Percentiles rank a stretch among this genome's conserved stretches.
These are phyloP conservation scores for Penicillium sp. DNA, from an alignment of 2,329 filamentous ascomycete genomes.

Conservation along the genomic window DNA sequence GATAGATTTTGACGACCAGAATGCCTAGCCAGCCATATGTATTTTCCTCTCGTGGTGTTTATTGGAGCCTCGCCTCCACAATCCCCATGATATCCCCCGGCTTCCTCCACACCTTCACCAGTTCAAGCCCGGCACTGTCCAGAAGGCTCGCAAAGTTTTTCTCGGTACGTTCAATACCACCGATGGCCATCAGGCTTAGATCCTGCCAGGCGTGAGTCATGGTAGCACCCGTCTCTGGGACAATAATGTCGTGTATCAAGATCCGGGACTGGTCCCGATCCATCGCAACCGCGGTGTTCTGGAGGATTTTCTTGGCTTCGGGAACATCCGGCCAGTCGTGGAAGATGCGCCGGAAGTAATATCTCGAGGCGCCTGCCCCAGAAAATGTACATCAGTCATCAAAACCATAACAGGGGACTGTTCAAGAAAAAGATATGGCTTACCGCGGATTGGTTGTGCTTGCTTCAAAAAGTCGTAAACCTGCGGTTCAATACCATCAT, in stretches of 20 bases:
- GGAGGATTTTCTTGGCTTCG: slow-evolving; percentile 19
- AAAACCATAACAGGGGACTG: background rate
- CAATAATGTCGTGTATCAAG: slow-evolving; percentile 29
- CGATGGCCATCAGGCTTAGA: slow-evolving; percentile 26
- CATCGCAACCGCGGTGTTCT: slow-evolving; percentile 23
- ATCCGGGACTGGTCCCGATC: slow-evolving; percentile 17
- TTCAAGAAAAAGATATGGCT: background rate
- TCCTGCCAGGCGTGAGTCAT: slow-evolving; percentile 26
- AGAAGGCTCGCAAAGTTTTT: slow-evolving; percentile 25
- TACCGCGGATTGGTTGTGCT: background rate
- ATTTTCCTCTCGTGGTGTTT: too few species aligned
- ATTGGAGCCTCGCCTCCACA: slow-evolving; percentile 25
- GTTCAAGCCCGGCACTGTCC: slow-evolving; percentile 21
- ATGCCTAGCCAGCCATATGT: too few species aligned
- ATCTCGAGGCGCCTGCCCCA: slow-evolving; percentile 29
- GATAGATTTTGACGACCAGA: too few species aligned
- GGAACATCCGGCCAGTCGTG: slow-evolving; percentile 29
- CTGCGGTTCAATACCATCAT: background rate
- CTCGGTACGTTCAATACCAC: slow-evolving; percentile 27
- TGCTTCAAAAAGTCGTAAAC: background rate
- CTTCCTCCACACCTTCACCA: slow-evolving; percentile 25
- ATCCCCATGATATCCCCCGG: slow-evolving; percentile 18
- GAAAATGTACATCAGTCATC: too few species aligned
- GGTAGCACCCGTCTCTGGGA: slow-evolving; percentile 22
- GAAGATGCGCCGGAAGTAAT: slow-evolving; percentile 33